Evolutionary conservation across 1,284 basidiomycete genomes (phyloP), one percentile per base, ranked within the genome.

Genomic region (Puccinia brachypodii): DNA sequence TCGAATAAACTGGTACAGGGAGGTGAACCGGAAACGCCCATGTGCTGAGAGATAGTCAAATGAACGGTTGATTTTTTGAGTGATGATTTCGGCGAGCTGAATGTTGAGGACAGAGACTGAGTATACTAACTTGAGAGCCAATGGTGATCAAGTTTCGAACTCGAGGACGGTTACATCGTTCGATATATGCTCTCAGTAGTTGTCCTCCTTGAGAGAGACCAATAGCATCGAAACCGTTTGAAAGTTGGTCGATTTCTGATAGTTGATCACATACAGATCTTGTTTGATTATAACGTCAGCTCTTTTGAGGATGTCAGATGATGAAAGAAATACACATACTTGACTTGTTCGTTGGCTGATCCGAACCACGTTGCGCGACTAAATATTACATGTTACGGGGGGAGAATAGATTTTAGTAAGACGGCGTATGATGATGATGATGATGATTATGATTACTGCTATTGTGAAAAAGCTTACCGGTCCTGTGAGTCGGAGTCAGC

Each of bases 71-170:
- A n/a, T n/a, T n/a, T 64, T 19, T 1, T 19, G 60, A 19, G 31
- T 82, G 44, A 86, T 85, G 44, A 84, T 85, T 58, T 36, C 3
- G 16, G 25, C n/a, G 13, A 31, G 50, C 42, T 75, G 31, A 36
- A 42, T 47, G 58, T 56, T 16, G 62, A 42, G 66, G 71, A 85
- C n/a, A n/a, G n/a, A n/a, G n/a, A n/a, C n/a, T n/a, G n/a, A n/a
- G n/a, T n/a, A n/a, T n/a, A n/a, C 85, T 53, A 62, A 86, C 85
- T 82, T 86, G 86, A 69, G 84, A 84, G 40, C 86, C 86, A 66
- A 86, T 85, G 3, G 86, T 87, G 82, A 87, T 83, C n/a, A 87
- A 83, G 73, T 86, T 86, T 81, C 86, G 84, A 16, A 87, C 86
- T 38, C 75, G 78, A 47, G 86, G 85, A 3, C 68, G 44, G 81